Evolutionary conservation across 176 grass and related monocot genomes (phyloP), one percentile per base, ranked within the genome.

Genomic region (Carex pumila): DNA sequence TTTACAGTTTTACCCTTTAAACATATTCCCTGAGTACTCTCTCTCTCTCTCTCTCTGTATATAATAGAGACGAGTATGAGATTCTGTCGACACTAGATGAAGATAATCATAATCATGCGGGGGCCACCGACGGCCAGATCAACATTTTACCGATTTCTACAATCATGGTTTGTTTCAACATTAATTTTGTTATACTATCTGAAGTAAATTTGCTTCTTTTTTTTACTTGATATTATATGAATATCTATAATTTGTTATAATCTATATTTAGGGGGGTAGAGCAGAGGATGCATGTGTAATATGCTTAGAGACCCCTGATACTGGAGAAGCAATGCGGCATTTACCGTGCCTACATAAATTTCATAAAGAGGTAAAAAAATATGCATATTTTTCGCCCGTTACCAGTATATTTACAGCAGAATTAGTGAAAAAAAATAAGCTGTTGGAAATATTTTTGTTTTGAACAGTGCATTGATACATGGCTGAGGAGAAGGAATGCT

Each of bases 291-390:
- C 61, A 50, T 98, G 95, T 65, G 57, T 76, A 30, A 89, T 98
- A 91, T 98, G 96, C 64, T 81, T 93, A 34, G 93, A 93, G 50
- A 84, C 54, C 71, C 91, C 93, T 49, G 73, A 55, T 62, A 58
- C 75, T 83, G 93, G 93, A 49, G 91, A 80, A 68, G 75, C 43
- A 17, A 57, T 98, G 81, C 89, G 93, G 31, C 89, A 86, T 86
- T 81, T 95, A 58, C 96, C 91, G 0, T 98, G 96, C 61, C 75
- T 91, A 12, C 96, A 98, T 79, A 98, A 90, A 71, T 98, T 98
- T 79, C 96, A 98, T 53, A 89, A 93, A 88, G 88, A 92, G 50
- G 96, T 99, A 89, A 29, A 62, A 62, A 13, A 18, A 10, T 13
- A 70, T 50, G 12, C 69, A 79, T 66, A 60, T 9, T 37, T 37